A percentile compares a stretch with the other conserved stretches of the same genome.
These are phyloP conservation scores for Aspergillus sparsus DNA, from an alignment of 495 filamentous ascomycete genomes.

Conservation along the genomic window DNA sequence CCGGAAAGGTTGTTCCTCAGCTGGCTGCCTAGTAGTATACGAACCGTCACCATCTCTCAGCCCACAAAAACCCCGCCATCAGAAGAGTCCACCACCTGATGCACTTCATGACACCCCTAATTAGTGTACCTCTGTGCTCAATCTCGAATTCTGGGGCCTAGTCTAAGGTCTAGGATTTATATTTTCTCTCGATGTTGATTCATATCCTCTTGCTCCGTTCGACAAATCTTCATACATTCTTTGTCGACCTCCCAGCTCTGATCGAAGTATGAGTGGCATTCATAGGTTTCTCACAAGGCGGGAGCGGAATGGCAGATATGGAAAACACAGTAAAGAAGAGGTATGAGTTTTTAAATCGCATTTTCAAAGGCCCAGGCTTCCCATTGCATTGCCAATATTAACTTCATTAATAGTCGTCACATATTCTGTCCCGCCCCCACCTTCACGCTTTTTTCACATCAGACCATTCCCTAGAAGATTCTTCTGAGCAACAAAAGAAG, in stretches of 20 bases:
- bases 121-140: slow-evolving; percentile 19
- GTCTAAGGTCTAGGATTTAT: slow-evolving; percentile 18
- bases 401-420: slow-evolving; percentile 22
- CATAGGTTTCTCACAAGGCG: slow-evolving; percentile 72
- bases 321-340: slow-evolving; percentile 54
- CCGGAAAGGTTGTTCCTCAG: slow-evolving; percentile 16
- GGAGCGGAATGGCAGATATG: slow-evolving; percentile 60
- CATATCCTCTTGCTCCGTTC: neutral
- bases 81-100: slow-evolving; percentile 35
- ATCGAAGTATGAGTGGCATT: slow-evolving; percentile 57
- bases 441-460: slow-evolving; percentile 41
- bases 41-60: slow-evolving; percentile 6
- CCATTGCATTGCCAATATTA: slow-evolving; percentile 10
- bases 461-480: slow-evolving; percentile 20
- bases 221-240: slow-evolving; percentile 11
- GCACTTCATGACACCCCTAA: slow-evolving; percentile 13
- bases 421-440: slow-evolving; percentile 31
- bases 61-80: slow-evolving; percentile 19
- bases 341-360: slow-evolving; percentile 21
- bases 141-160: slow-evolving; percentile 37
- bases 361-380: neutral
- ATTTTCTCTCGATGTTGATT: slow-evolving; percentile 35
- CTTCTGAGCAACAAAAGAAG: slow-evolving; percentile 43
- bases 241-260: slow-evolving; percentile 1
- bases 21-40: slow-evolving; percentile 27